Evolutionary conservation across 2,329 filamentous ascomycete genomes (phyloP).

Genomic region (Diaporthe sp.): DNA sequence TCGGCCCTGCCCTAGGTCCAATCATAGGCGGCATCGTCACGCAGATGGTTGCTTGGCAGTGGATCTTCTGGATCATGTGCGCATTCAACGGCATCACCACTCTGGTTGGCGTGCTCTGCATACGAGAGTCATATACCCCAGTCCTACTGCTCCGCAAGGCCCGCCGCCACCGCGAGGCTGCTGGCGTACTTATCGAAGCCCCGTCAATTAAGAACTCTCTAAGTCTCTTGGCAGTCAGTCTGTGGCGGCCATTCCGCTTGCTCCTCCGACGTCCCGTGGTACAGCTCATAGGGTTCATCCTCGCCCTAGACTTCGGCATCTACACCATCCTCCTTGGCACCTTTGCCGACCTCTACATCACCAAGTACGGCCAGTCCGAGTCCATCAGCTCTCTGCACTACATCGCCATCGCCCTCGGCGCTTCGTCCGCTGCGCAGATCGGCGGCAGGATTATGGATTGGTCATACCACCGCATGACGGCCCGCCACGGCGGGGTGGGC

Average conservation of each 20-base stretch:
- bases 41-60: constrained; percentile 55
- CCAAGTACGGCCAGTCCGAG: constrained; percentile 60
- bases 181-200: constrained; percentile 27
- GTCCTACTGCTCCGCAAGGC: constrained; percentile 41
- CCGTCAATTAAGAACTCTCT: not conserved
- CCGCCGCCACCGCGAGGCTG: not conserved
- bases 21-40: constrained; percentile 57
- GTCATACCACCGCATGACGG: constrained; percentile 46
- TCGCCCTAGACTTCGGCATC: constrained; percentile 65
- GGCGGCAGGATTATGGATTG: constrained; percentile 47
- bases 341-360: constrained; percentile 62
- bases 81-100: constrained; percentile 52
- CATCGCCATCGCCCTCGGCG: constrained; percentile 67
- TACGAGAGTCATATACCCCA: constrained; percentile 55
- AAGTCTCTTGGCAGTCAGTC: constrained; percentile 49
- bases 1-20: constrained; percentile 58
- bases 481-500: constrained; percentile 18
- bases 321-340: constrained; percentile 68
- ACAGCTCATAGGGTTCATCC: constrained; percentile 61
- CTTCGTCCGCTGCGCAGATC: constrained; percentile 60
- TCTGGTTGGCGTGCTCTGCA: constrained; percentile 51
- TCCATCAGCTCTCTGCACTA: constrained; percentile 64
- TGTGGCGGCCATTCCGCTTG: constrained; percentile 59
- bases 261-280: constrained; percentile 64
- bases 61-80: constrained; percentile 58